Base-by-base conservation (phyloP, 1,139 yeast species). In the Scheffersomyces insectosa region DNA sequence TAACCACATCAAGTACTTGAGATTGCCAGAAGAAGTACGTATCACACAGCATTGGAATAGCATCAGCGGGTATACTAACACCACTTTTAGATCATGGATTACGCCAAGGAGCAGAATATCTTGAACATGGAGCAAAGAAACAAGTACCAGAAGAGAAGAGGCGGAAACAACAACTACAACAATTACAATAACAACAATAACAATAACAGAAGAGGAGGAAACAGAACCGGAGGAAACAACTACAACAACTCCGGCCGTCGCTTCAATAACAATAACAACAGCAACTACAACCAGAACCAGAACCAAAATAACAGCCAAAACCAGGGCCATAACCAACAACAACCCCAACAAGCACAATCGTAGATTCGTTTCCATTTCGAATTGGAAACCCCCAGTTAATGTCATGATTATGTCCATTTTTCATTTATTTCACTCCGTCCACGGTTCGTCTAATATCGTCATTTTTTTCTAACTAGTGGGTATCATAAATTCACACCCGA, bases 71-170 rank as follows among this genome's bases (percentile, higher is more conserved):
- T 11, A 28, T 55, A 55, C 57, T 54, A 54, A 50, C 44, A 80
- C 83, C 65, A 20, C 85, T 84, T 81, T 79, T 56, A 66, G 77
- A 79, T 87, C 46, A 88, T 90, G 75, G 96, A 88, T 54, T 86
- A 85, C 58, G 89, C 93, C 48, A 89, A 85, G 63, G 85, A 77
- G 52, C 83, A 82, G 55, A 77, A 78, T 54, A 69, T 77, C 52
- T 75, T 79, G 56, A 79, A 74, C 57, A 74, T 75, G 68, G 80
- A 79, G 48, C 77, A 76, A 52, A 66, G 78, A 54, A 70, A 72
- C 54, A 77, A 72, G 68, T 77, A 66, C 59, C 74, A 69, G 45
- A 70, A 67, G 56, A 71, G 74, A 59, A 69, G 80, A 56, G 66
- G 68, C 35, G 46, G 47, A 36, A 41, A 39, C 38, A 43, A 43